Base-by-base conservation (phyloP, 805 yeast species). In the Scheffersomyces lignosus region DNA sequence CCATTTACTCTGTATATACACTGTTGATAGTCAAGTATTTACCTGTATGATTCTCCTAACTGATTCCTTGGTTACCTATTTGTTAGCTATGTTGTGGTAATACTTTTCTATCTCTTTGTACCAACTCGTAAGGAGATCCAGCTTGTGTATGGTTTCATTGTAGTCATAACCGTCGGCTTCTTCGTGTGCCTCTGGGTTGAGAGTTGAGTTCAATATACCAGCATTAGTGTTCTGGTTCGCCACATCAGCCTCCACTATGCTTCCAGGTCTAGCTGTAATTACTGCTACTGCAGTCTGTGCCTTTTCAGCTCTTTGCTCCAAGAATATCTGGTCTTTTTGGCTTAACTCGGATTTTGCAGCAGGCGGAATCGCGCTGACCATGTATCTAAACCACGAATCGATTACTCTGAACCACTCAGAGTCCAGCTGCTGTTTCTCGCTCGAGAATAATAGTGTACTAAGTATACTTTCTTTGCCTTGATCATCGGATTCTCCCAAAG, bases 241-340 rank as follows among this genome's bases (percentile, higher is more conserved):
- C 16, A 37, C 42, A 4, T 41, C 40, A 27, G 24, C 35, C 8
- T 23, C 27, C 5, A 16, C 20, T 10, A 15, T n/a, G 26, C 31
- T 20, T 20, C 24, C 24, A 7, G 16, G 31, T 14, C 9, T n/a
- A 5, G 15, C 28, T 7, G 10, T 5, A 5, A 9, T 5, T 10
- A 15, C n/a, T n/a, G n/a, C n/a, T n/a, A n/a, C n/a, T 36, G 31
- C 16, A 18, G 15, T 33, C 25, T 3, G 17, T 20, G 9, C 15
- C 27, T 36, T 48, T 30, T 51, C 66, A 3, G 58, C 57, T 31
- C 59, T 45, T 36, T 62, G 67, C 35, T 61, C 64, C 3, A 56
- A 51, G n/a, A 50, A 49, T 13, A 64, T 53, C 39, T 63, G 69
- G 34, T 64, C 70, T 33, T 58, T 63, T 27, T 64, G 66, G 27